Evolutionary conservation across 164 flowering plant species (phyloP).

Genomic region (Piper betle): DNA sequence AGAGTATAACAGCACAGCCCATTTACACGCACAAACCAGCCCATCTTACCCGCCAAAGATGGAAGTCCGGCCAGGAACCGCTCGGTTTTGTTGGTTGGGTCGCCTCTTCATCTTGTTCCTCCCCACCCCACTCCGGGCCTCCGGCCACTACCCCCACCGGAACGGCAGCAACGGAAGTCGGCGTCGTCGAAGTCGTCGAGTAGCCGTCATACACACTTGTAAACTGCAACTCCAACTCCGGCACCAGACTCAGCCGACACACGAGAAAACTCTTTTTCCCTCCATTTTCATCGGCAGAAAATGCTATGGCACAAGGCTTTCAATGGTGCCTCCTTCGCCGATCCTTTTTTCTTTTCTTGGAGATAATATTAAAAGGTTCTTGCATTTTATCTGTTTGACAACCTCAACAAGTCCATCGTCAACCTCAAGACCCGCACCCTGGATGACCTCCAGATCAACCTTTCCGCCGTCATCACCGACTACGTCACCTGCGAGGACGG

Average conservation of each 20-base stretch:
- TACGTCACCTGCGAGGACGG: neutral
- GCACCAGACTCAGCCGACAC: slow-evolving; percentile 40
- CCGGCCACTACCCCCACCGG: too few species aligned
- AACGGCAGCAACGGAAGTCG: neutral
- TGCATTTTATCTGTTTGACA: neutral
- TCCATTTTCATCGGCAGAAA: slow-evolving; percentile 34
- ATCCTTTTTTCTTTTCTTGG: too few species aligned
- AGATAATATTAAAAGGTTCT: too few species aligned
- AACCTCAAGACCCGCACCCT: slow-evolving; percentile 1
- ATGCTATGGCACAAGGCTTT: slow-evolving; percentile 38
- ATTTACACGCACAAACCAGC: too few species aligned
- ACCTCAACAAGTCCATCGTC: neutral
- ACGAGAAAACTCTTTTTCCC: slow-evolving; percentile 37
- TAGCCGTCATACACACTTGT: slow-evolving; percentile 16
- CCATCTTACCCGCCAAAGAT: too few species aligned
- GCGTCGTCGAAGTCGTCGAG: slow-evolving; percentile 1
- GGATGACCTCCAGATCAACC: slow-evolving; percentile 11
- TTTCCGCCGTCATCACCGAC: slow-evolving; percentile 14
- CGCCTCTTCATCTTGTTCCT: too few species aligned
- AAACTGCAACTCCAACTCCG: slow-evolving; percentile 41
- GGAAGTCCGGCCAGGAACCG: too few species aligned
- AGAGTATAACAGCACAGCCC: too few species aligned
- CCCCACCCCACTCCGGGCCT: too few species aligned
- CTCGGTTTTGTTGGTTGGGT: too few species aligned
- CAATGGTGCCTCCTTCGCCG: slow-evolving; percentile 28